Evolutionary conservation across 179 eudicot genomes (phyloP).

Genomic region (Beta corolliflora): DNA sequence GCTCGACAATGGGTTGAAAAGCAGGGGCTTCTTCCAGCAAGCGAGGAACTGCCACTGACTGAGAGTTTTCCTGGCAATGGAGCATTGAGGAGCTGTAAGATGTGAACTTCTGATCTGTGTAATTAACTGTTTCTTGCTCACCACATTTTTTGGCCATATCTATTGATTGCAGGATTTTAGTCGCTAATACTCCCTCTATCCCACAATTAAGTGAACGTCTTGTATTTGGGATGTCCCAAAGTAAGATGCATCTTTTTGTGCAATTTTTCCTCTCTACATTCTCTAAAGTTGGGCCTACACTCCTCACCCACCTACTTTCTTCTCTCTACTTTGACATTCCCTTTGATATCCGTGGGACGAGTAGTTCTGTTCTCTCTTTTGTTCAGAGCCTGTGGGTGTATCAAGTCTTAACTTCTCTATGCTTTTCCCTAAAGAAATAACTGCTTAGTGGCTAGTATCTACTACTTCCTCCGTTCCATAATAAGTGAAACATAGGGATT

Average conservation of each 20-base stretch:
- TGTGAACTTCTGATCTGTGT: constrained; percentile 5
- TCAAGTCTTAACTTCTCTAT: background rate
- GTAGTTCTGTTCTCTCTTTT: background rate
- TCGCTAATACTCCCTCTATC: background rate
- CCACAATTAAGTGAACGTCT: too few species aligned
- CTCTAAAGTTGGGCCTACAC: too few species aligned
- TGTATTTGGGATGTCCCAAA: too few species aligned
- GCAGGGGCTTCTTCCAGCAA: constrained; percentile 91
- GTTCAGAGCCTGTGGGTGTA: background rate
- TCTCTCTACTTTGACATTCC: too few species aligned
- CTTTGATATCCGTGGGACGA: too few species aligned
- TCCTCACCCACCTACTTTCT: too few species aligned
- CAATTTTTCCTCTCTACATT: too few species aligned
- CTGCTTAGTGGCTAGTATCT: background rate
- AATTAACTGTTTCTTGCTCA: background rate
- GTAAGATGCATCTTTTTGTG: too few species aligned
- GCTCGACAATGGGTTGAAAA: constrained; percentile 99
- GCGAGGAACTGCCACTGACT: constrained; percentile 83
- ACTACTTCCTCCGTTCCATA: too few species aligned
- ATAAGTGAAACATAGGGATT: too few species aligned
- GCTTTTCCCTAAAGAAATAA: background rate
- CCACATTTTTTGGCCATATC: background rate
- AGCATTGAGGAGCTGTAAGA: constrained; percentile 81
- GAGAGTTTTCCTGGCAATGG: constrained; percentile 90
- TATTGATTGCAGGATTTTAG: background rate